A percentile compares a stretch with the other conserved stretches of the same genome.
These are phyloP conservation scores for Westerdykella aurantiaca DNA, from an alignment of 2,329 filamentous ascomycete species.

Conservation along the genomic window DNA sequence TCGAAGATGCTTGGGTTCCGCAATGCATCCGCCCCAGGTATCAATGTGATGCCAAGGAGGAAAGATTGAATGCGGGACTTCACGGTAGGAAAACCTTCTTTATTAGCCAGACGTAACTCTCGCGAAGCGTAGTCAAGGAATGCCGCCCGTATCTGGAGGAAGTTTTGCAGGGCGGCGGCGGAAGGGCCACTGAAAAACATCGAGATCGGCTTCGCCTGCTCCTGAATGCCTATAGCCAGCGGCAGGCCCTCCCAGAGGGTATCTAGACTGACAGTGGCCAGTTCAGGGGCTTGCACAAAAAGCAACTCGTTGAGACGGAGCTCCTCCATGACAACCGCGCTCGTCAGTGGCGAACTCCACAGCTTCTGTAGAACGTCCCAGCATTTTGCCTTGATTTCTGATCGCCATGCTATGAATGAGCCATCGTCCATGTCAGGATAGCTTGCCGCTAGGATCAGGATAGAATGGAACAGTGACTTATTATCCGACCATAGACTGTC, in stretches of 20 bases:
- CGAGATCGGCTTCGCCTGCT: conserved; percentile 29
- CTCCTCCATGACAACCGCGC: conserved; percentile 67
- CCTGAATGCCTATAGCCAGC: conserved; percentile 42
- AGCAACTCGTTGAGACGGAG: conserved; percentile 74
- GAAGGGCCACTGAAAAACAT: conserved; percentile 66
- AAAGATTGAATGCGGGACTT: conserved; percentile 50
- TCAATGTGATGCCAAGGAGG: conserved; percentile 68
- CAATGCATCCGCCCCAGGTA: conserved; percentile 60
- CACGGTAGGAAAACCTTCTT: conserved; percentile 57
- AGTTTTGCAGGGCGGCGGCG: conserved; percentile 66
- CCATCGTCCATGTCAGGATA: conserved; percentile 57
- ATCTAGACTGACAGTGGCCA: conserved; percentile 63
- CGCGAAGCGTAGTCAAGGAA: conserved; percentile 79
- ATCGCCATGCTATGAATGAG: conserved; percentile 38
- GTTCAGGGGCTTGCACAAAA: conserved; percentile 67
- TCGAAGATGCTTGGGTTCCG: conserved; percentile 77
- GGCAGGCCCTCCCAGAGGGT: conserved; percentile 68
- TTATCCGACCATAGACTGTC: conserved; percentile 65
- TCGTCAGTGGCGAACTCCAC: conserved; percentile 77
- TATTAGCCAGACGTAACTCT: conserved; percentile 73
- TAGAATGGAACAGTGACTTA: conserved; percentile 75
- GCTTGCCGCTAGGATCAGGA: conserved; percentile 65
- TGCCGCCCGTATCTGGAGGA: conserved; percentile 69
- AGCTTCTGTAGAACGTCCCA: conserved; percentile 66
- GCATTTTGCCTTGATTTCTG: conserved; percentile 40